Base-by-base conservation (phyloP, 306 rosid genomes). In the Cicer bijugum region DNA sequence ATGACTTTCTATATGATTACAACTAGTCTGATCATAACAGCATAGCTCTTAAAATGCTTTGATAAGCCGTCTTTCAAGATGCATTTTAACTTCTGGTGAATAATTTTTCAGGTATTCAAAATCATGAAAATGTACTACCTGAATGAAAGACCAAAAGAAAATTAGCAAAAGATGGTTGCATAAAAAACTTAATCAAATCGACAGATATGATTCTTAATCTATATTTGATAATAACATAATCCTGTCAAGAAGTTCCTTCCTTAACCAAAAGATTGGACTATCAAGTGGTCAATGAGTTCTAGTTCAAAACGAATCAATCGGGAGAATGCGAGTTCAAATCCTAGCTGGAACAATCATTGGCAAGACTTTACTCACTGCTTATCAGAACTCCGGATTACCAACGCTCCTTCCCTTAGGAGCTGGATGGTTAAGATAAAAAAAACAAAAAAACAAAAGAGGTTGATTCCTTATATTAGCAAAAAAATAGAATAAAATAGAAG, bases 1-100 rank as follows among this genome's bases (percentile, higher is more conserved):
- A 6, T 58, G 74, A 64, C 78, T 46, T 47, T 48, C 58, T 65
- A 66, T 73, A 67, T 45, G 28, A 23, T 57, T 67, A 48, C 28
- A 72, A 37, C 45, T 38, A 62, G 46, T 19, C 68, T 51, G 55
- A 78, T 46, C 23, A 53, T 59, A 50, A 50, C 6, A 35, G 15
- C 33, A 67, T 8, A 55, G 16, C 33, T 14, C 20, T 51, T 57
- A 8, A 40, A 67, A n/a, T 35, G 37, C 75, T 59, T 14, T 56
- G 35, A 65, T 17, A 16, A 50, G 37, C 47, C 6, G 60, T 38
- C 47, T 63, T 8, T 3, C 61, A 57, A 58, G 62, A 42, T 38
- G 42, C 61, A 61, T 43, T 39, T 58, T 55, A 68, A 66, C 71
- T 69, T 63, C 20, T 53, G 40, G 40, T 53, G 40, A 47, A 47